Evolutionary conservation across 2,329 filamentous ascomycete species (phyloP).

Genomic region (Didymella keratinophila): DNA sequence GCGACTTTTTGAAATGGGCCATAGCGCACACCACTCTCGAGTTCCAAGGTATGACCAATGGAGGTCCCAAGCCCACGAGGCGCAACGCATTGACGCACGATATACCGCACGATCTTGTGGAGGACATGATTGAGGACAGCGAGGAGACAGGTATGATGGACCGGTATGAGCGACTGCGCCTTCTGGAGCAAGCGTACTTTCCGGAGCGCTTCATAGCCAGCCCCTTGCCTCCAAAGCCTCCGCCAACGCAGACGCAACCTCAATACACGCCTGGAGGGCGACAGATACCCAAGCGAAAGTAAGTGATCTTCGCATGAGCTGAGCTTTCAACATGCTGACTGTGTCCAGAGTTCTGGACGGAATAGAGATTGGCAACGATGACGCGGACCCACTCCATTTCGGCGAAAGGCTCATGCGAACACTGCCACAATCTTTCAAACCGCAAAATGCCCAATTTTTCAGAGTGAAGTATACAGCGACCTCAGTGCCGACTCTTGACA

Average conservation of each 20-base stretch:
- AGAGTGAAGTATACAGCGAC: not conserved
- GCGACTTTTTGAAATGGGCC: conserved; percentile 1
- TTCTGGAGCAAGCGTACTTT: not conserved
- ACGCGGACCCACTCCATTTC: not conserved
- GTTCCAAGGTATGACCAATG: not conserved
- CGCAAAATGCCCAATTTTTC: not conserved
- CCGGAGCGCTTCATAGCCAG: not conserved
- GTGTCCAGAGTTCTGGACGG: not conserved
- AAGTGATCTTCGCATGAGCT: not conserved
- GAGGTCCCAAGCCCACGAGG: not conserved
- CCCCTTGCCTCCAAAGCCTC: not conserved
- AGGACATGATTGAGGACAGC: not conserved
- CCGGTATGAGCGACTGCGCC: not conserved
- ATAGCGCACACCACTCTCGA: conserved; percentile 1
- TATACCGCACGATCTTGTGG: not conserved
- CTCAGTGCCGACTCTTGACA: conserved; percentile 3
- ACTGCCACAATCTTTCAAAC: conserved; percentile 2
- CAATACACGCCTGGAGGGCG: conserved; percentile 3
- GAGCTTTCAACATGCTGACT: not conserved
- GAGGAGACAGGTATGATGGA: not conserved
- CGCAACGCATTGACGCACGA: not conserved
- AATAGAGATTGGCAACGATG: not conserved
- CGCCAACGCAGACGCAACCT: not conserved
- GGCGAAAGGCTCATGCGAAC: not conserved
- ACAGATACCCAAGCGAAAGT: not conserved